phyloP scores from a whole-genome alignment of 176 grass and related monocot genomes.

The Puccinellia tenuiflora region DNA sequence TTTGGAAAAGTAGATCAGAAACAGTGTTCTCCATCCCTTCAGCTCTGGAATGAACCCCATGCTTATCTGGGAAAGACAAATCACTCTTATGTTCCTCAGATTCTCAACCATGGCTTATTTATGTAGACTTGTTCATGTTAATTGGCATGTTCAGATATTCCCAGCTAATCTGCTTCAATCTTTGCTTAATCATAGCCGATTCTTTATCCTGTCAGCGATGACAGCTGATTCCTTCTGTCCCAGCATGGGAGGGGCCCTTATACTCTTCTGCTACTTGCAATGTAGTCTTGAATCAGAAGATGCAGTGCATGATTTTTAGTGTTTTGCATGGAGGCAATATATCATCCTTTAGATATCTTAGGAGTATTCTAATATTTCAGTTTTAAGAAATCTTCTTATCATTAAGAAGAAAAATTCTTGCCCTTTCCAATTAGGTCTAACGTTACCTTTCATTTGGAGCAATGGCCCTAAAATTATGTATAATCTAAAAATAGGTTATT shows the following conservation, averaged over 20 bases:
- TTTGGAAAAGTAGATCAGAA: slow-evolving; percentile 13
- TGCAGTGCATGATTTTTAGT: slow-evolving; percentile 5
- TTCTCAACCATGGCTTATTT: slow-evolving; percentile 18
- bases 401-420: not conserved
- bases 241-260: not conserved
- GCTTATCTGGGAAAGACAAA: slow-evolving; percentile 18
- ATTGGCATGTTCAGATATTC: slow-evolving; percentile 20
- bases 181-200: not conserved
- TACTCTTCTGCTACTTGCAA: not conserved
- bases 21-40: not conserved
- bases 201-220: slow-evolving; percentile 1
- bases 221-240: not conserved
- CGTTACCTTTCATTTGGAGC: not conserved
- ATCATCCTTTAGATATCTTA: not conserved
- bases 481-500: not conserved
- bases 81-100: slow-evolving; percentile 33
- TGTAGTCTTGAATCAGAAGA: slow-evolving; percentile 13
- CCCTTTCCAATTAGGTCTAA: not conserved
- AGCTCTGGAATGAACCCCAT: slow-evolving; percentile 30
- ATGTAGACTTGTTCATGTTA: slow-evolving; percentile 25
- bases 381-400: not conserved
- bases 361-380: not conserved
- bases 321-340: not conserved
- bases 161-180: slow-evolving; percentile 15
- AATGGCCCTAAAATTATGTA: not conserved